phyloP scores from a whole-genome alignment of 2,329 filamentous ascomycete species.

The Bipolaris oryzae region DNA sequence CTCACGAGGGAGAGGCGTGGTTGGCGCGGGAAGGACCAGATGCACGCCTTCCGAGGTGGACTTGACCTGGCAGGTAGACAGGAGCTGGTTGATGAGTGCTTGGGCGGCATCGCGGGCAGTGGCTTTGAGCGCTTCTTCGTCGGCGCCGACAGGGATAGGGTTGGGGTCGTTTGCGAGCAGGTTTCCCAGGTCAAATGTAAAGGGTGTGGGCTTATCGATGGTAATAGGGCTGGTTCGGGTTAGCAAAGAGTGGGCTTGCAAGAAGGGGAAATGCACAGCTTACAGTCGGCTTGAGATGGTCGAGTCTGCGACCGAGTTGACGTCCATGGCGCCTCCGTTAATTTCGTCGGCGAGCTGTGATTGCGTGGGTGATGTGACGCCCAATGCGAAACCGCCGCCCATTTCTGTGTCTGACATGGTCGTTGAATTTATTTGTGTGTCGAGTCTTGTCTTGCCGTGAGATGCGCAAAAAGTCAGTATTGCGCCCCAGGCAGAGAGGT shows the following conservation, averaged over 20 bases:
- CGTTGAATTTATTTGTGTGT: neutral
- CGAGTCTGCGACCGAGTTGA: slow-evolving; percentile 41
- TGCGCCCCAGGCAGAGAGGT: slow-evolving; percentile 10
- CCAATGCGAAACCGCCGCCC: slow-evolving; percentile 36
- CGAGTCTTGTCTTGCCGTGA: neutral
- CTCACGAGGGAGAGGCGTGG: slow-evolving; percentile 81
- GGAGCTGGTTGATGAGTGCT: slow-evolving; percentile 89
- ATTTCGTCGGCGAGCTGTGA: slow-evolving; percentile 39
- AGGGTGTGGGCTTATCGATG: slow-evolving; percentile 78
- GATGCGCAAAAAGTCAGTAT: neutral
- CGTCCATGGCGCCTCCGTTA: slow-evolving; percentile 43
- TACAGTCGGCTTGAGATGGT: slow-evolving; percentile 42
- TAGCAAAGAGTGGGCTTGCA: neutral
- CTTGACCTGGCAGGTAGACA: slow-evolving; percentile 82
- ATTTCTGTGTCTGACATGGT: slow-evolving; percentile 41
- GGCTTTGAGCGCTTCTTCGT: slow-evolving; percentile 71
- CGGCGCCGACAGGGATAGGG: slow-evolving; percentile 67
- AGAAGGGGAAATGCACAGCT: slow-evolving; percentile 16
- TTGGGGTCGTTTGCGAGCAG: slow-evolving; percentile 88
- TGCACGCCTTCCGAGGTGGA: slow-evolving; percentile 74
- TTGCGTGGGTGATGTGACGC: slow-evolving; percentile 27
- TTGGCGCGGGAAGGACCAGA: slow-evolving; percentile 73
- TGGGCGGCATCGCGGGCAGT: slow-evolving; percentile 90
- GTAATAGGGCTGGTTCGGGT: slow-evolving; percentile 35
- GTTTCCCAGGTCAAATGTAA: slow-evolving; percentile 89